Conservation (phyloP, 768 basidiomycete species). For the Xerocomellus dryophilus region DNA sequence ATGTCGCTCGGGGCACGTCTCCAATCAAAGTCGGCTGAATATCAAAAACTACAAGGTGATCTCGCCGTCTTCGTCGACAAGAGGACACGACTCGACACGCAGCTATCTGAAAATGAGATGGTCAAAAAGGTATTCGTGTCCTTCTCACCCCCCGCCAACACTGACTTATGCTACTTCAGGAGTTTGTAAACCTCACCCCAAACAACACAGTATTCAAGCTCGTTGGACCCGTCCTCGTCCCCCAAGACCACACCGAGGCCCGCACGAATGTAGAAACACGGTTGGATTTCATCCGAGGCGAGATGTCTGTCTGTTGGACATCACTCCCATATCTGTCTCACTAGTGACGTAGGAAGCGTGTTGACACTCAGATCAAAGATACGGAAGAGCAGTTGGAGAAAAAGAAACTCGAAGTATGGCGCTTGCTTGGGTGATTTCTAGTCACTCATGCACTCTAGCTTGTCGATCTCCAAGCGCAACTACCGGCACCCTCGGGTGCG, state of each 20-base stretch:
- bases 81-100: conserved; percentile 84
- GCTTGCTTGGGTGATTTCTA: neutral
- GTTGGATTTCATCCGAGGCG: conserved; percentile 80
- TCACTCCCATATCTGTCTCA: conserved; percentile 5
- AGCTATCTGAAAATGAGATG: conserved; percentile 85
- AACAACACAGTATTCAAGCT: conserved; percentile 87
- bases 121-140: conserved; percentile 71
- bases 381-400: conserved; percentile 71
- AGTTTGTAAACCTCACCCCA: conserved; percentile 71
- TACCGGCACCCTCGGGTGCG: conserved; percentile 38
- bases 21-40: conserved; percentile 69
- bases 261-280: conserved; percentile 86
- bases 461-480: conserved; percentile 60
- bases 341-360: conserved; percentile 55
- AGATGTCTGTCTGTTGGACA: conserved; percentile 60
- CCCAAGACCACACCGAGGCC: conserved; percentile 86
- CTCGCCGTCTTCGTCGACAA: conserved; percentile 72
- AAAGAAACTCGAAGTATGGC: conserved; percentile 74
- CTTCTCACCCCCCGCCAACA: neutral
- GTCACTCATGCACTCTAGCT: conserved; percentile 42
- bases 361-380: conserved; percentile 81
- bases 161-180: conserved; percentile 45
- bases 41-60: conserved; percentile 78
- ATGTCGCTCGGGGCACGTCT: conserved; percentile 61
- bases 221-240: conserved; percentile 85